Evolutionary conservation across 306 rosid genomes (phyloP), one percentile per base, ranked within the genome.

Genomic region (Sphenostylis stenocarpa): DNA sequence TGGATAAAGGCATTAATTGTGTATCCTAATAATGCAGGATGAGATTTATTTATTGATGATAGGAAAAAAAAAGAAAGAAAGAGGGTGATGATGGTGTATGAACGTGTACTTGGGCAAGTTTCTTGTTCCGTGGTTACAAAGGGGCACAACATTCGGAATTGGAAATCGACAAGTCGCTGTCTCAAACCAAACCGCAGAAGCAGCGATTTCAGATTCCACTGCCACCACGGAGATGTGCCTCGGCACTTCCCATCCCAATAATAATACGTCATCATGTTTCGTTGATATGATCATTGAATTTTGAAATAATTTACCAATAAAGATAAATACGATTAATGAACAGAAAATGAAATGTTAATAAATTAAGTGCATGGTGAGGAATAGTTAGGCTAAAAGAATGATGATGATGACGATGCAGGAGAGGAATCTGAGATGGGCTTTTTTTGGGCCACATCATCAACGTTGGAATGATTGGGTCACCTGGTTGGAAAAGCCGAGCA

Each of bases 391-490:
- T 53, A 15, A 17, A 17, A 49, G 14, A 38, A 31, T 31, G 36
- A 31, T 31, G 72, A 60, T 29, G 80, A 31, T 31, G 36, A 31
- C 10, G 73, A 62, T 17, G 81, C 24, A 69, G 7, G 41, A 7
- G 28, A 20, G 72, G 87, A 76, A 84, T 84, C 76, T 60, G 23
- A 3, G 29, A 14, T 20, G 24, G 9, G 8, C 8, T 33, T 23
- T 39, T 9, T 31, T 60, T 77, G 47, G 64, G 7, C 81, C 79
- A 79, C 75, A 24, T 73, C 80, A 73, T 73, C 75, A 68, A 14
- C 39, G 24, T 52, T 51, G 72, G 70, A 78, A 83, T 79, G 78
- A 79, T 74, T 72, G 19, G 29, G 73, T 41, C 77, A 67, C 72
- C 80, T 65, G 66, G 57, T 79, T 79, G 66, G 77, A 79, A 70